Conservation (phyloP, 306 rosid genomes). For the Begonia fuchsioides region DNA sequence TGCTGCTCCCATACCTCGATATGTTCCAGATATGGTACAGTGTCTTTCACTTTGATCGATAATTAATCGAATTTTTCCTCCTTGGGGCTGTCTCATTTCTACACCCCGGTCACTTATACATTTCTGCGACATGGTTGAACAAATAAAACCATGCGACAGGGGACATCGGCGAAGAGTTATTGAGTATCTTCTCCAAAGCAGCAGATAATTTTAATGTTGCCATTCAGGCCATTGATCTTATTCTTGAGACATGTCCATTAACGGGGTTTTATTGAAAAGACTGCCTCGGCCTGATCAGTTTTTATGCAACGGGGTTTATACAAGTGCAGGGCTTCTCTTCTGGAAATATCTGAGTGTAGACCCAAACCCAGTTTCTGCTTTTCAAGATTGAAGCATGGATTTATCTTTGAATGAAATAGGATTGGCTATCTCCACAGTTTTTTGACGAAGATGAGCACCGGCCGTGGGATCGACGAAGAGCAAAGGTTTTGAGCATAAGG, state of each 20-base stretch:
- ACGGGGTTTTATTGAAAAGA: slow-evolving; percentile 26
- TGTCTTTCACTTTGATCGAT: slow-evolving; percentile 94
- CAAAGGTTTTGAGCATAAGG: slow-evolving; percentile 2
- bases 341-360: slow-evolving; percentile 17
- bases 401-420: slow-evolving; percentile 11
- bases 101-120: slow-evolving; percentile 40
- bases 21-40: slow-evolving; percentile 99
- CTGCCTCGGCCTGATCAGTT: slow-evolving; percentile 22
- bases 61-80: slow-evolving; percentile 76
- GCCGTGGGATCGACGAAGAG: slow-evolving; percentile 6
- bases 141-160: slow-evolving; percentile 47
- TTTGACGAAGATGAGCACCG: slow-evolving; percentile 8
- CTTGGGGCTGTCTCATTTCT: slow-evolving; percentile 44
- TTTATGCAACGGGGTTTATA: slow-evolving; percentile 23
- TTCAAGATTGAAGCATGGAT: slow-evolving; percentile 16
- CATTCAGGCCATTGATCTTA: slow-evolving; percentile 29
- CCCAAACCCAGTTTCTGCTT: slow-evolving; percentile 29
- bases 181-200: slow-evolving; percentile 53
- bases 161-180: slow-evolving; percentile 58
- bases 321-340: slow-evolving; percentile 20
- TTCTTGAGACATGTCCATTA: slow-evolving; percentile 28
- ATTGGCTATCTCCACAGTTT: slow-evolving; percentile 11
- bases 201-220: slow-evolving; percentile 66
- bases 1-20: slow-evolving; percentile 72
- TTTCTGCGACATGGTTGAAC: slow-evolving; percentile 35